Conservation (phyloP, 176 grass and related monocot species). For the barley (Hordeum vulgare) region DNA sequence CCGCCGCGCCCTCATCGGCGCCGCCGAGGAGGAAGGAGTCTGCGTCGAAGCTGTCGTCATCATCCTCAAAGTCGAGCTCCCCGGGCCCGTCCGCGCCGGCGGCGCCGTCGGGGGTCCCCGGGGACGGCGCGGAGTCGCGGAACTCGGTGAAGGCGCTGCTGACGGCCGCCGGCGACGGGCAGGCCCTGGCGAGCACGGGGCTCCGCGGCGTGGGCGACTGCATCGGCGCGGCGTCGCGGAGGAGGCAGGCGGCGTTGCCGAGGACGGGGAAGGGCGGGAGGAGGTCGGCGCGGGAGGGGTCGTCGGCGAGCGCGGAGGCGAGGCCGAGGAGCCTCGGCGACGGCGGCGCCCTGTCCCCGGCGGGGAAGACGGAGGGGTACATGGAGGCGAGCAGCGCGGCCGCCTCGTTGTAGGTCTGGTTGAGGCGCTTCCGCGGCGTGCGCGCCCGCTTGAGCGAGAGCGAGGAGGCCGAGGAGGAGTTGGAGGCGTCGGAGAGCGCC, state of each 20-base stretch:
- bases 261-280: conserved; percentile 74
- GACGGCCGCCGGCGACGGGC: conserved; percentile 32
- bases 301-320: conserved; percentile 36
- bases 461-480: conserved; percentile 40
- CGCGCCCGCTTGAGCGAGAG: conserved; percentile 78
- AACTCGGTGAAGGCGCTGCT: conserved; percentile 48
- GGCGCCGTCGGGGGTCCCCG: conserved; percentile 12
- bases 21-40: conserved; percentile 52
- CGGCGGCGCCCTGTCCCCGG: conserved; percentile 9
- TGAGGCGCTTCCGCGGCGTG: conserved; percentile 69
- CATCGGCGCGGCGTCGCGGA: conserved; percentile 19
- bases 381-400: conserved; percentile 81
- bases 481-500: conserved; percentile 42
- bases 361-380: conserved; percentile 76
- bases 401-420: conserved; percentile 94
- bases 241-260: conserved; percentile 63
- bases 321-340: conserved; percentile 29
- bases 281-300: conserved; percentile 51
- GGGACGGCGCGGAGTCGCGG: conserved; percentile 26
- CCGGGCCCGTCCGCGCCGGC: conserved; percentile 17
- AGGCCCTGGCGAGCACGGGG: conserved; percentile 1
- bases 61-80: conserved; percentile 43
- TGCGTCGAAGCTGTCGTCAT: conserved; percentile 55
- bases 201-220: background rate
- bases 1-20: conserved; percentile 39